phyloP scores from a whole-genome alignment of 805 yeast species.

The Pichia californica region DNA sequence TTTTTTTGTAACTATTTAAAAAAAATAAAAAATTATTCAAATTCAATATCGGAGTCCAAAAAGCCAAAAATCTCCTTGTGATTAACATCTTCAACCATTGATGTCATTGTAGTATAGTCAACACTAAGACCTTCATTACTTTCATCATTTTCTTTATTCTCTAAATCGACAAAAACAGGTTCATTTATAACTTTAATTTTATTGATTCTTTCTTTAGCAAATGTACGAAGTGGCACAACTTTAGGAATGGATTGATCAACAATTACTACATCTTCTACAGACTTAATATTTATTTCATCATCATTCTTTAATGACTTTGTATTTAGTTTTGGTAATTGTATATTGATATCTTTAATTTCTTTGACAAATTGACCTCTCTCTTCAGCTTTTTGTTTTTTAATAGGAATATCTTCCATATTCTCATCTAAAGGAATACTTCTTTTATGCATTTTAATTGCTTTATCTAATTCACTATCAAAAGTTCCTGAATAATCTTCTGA shows the following conservation, averaged over 20 bases:
- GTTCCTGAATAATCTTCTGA: constrained; percentile 4
- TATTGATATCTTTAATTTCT: background rate
- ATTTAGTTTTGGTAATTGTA: background rate
- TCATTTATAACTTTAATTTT: too few species aligned
- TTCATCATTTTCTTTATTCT: background rate
- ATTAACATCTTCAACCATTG: background rate
- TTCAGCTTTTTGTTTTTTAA: too few species aligned
- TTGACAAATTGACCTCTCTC: background rate
- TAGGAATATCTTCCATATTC: too few species aligned
- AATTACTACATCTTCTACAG: constrained; percentile 5
- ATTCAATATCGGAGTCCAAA: constrained; percentile 23
- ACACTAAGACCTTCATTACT: background rate
- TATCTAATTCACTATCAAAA: too few species aligned
- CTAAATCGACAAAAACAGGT: too few species aligned
- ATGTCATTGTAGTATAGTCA: background rate
- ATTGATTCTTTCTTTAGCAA: too few species aligned
- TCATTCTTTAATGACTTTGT: background rate
- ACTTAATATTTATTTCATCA: background rate
- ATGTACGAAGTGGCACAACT: too few species aligned
- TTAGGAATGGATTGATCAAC: constrained; percentile 1
- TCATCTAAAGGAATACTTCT: too few species aligned
- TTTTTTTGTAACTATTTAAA: too few species aligned
- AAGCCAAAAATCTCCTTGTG: constrained; percentile 15
- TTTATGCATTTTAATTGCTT: too few species aligned
- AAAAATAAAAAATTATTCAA: constrained; percentile 2